Evolutionary conservation across 2,329 filamentous ascomycete species (phyloP).

Genomic region (Elsinoe fawcettii): DNA sequence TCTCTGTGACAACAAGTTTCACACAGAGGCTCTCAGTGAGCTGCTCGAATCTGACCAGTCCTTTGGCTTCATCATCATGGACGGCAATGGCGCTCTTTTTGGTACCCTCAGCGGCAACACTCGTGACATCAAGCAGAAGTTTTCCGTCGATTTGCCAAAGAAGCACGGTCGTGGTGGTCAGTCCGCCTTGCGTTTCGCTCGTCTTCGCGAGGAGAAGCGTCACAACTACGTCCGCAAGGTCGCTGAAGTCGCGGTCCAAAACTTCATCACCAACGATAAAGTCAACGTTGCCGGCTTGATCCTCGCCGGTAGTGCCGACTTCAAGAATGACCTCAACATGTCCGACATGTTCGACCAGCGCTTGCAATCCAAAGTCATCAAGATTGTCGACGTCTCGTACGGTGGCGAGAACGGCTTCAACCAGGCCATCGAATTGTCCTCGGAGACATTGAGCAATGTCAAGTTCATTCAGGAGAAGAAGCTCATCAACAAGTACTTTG

Average conservation of each 20-base stretch:
- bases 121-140: constrained; percentile 93
- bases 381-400: constrained; percentile 97
- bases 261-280: constrained; percentile 98
- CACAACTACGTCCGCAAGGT: constrained; percentile 99
- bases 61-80: constrained; percentile 99
- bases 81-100: constrained; percentile 95
- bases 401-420: constrained; percentile 99
- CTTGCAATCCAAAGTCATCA: constrained; percentile 91
- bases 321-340: constrained; percentile 98
- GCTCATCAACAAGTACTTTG: constrained; percentile 96
- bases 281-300: constrained; percentile 95
- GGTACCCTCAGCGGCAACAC: constrained; percentile 97
- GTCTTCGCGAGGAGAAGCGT: constrained; percentile 98
- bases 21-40: constrained; percentile 94
- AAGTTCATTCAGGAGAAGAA: constrained; percentile 99
- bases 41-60: constrained; percentile 97
- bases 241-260: constrained; percentile 93
- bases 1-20: constrained; percentile 99
- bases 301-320: constrained; percentile 93
- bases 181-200: constrained; percentile 96
- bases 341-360: constrained; percentile 96
- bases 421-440: constrained; percentile 91
- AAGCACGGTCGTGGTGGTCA: constrained; percentile 99
- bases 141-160: constrained; percentile 97
- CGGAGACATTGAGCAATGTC: constrained; percentile 95